Evolutionary conservation across 129 eudicot species (phyloP).

Genomic region (Pittosporum tobira): DNA sequence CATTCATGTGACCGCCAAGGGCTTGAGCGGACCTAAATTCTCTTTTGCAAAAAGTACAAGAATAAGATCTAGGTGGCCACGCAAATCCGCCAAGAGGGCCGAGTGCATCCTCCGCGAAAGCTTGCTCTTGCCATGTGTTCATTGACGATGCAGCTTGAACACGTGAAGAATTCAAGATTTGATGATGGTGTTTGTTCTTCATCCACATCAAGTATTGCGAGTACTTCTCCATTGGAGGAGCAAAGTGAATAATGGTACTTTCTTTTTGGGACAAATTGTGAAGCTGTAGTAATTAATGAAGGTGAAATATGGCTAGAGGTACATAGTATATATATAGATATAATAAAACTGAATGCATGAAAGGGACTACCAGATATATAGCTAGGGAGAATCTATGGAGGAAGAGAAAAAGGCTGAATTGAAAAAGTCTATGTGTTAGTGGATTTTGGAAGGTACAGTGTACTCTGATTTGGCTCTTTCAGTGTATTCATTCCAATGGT

Average conservation of each 20-base stretch:
- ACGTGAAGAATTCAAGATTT: slow-evolving; percentile 17
- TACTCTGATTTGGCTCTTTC: slow-evolving; percentile 23
- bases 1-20: slow-evolving; percentile 79
- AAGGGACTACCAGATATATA: too few species aligned
- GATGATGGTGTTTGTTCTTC: slow-evolving; percentile 23
- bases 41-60: slow-evolving; percentile 59
- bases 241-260: slow-evolving; percentile 6
- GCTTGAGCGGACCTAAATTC: slow-evolving; percentile 81
- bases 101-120: slow-evolving; percentile 38
- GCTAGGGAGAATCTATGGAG: slow-evolving; percentile 39
- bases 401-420: slow-evolving; percentile 2
- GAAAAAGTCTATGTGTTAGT: slow-evolving; percentile 12
- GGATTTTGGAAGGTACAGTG: slow-evolving; percentile 17
- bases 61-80: slow-evolving; percentile 73
- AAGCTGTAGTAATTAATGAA: neutral
- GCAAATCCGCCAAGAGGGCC: slow-evolving; percentile 45
- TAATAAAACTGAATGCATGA: slow-evolving; percentile 34
- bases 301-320: slow-evolving; percentile 4
- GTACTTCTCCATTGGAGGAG: slow-evolving; percentile 37
- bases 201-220: slow-evolving; percentile 47
- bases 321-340: neutral
- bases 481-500: slow-evolving; percentile 11
- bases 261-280: neutral
- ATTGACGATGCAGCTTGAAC: neutral
- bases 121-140: slow-evolving; percentile 44